Conservation (phyloP, 768 basidiomycete genomes). For the Podaxis sp. region DNA sequence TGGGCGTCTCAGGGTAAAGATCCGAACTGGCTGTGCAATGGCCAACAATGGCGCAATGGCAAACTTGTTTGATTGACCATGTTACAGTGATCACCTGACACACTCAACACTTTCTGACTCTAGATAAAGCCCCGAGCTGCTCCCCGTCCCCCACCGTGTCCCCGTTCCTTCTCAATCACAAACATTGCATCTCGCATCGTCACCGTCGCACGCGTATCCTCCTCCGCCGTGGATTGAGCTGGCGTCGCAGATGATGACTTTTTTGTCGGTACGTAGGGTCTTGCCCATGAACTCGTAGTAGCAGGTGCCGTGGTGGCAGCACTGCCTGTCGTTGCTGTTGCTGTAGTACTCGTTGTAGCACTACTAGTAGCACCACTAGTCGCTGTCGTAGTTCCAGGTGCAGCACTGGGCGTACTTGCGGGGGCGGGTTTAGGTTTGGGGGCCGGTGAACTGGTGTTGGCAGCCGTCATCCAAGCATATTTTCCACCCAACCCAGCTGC, state of each 20-base stretch:
- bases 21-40: too few species aligned
- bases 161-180: slow-evolving; percentile 77
- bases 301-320: slow-evolving; percentile 20
- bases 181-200: slow-evolving; percentile 83
- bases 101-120: slow-evolving; percentile 18
- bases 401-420: slow-evolving; percentile 20
- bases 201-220: slow-evolving; percentile 45
- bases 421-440: slow-evolving; percentile 19
- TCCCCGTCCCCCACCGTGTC: slow-evolving; percentile 79
- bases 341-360: slow-evolving; percentile 24
- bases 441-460: slow-evolving; percentile 37
- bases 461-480: slow-evolving; percentile 86
- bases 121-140: slow-evolving; percentile 54
- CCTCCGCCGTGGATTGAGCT: neutral
- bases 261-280: slow-evolving; percentile 46
- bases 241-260: neutral
- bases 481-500: slow-evolving; percentile 81
- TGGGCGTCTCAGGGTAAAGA: neutral
- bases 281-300: slow-evolving; percentile 46
- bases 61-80: too few species aligned
- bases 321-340: slow-evolving; percentile 24
- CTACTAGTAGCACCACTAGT: slow-evolving; percentile 21
- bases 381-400: slow-evolving; percentile 23
- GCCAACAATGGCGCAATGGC: too few species aligned
- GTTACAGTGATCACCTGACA: neutral